Evolutionary conservation across 805 yeast genomes (phyloP), one percentile per base, ranked within the genome.

Genomic region (Lachancea thermotolerans): DNA sequence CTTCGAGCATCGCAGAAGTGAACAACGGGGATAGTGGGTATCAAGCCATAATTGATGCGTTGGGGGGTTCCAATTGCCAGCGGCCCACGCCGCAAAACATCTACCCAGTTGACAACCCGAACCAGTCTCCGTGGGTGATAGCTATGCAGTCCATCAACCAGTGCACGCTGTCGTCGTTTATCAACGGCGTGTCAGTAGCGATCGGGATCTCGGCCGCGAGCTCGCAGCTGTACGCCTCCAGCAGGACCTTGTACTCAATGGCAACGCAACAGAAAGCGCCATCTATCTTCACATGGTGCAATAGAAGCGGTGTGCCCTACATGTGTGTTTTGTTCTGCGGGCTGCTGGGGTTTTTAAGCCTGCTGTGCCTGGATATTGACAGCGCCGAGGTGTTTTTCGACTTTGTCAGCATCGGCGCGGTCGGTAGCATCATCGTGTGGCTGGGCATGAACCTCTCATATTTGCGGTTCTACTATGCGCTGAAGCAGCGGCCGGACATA

Each of bases 391-490:
- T 81, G 1, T 83, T 85, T 52, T 81, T 77, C 49, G 74, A 80
- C 54, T 66, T 84, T 46, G 74, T 82, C 11, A 77, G 78, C 51
- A 69, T 85, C 32, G 77, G 84, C 45, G 78, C 89, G 1, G 75
- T 88, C 1, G 74, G 89, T 0, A 89, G 88, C 1, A 73, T 86
- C 45, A 62, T 86, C 21, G 85, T 83, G 46, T 86, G 95, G 95
- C 66, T 71, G 48, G 82, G 84, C 6, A 80, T 82, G 80, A 78
- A 83, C 51, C 57, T 81, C 16, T 68, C 85, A 2, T 82, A 70
- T 57, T 60, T 81, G 30, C 64, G 88, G 43, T 82, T 81, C 54
- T 78, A 73, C 59, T 73, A 70, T 51, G 88, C 84, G 0, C 64
- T 82, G 49, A 70, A 73, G 49, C 62, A 69, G 42, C 63, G 87